Evolutionary conservation across 441 rosid genomes (phyloP).

Genomic region (Breynia disticha): DNA sequence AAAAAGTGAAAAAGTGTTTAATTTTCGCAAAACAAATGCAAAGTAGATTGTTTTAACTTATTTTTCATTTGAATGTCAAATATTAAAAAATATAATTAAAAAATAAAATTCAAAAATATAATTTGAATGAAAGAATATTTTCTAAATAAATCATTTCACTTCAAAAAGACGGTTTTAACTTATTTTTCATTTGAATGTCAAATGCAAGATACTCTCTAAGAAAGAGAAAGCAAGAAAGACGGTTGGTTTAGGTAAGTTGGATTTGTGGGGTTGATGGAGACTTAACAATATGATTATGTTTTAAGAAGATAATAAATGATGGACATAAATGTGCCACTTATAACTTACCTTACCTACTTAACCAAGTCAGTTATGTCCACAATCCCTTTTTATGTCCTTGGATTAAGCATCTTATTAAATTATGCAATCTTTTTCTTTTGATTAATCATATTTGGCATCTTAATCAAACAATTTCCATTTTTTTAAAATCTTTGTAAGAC

Average conservation of each 20-base stretch:
- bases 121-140: too few species aligned
- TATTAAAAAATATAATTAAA: too few species aligned
- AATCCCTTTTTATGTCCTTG: constrained; percentile 14
- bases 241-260: constrained; percentile 19
- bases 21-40: too few species aligned
- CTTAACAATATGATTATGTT: constrained; percentile 26
- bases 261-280: constrained; percentile 26
- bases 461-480: constrained; percentile 10
- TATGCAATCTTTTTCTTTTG: too few species aligned
- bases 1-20: too few species aligned
- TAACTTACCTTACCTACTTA: constrained; percentile 64
- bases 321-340: constrained; percentile 35
- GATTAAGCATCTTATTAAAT: constrained; percentile 29
- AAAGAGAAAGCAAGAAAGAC: constrained; percentile 6
- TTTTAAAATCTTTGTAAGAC: background rate
- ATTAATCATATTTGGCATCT: too few species aligned
- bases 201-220: constrained; percentile 6
- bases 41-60: too few species aligned
- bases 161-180: too few species aligned
- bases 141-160: too few species aligned
- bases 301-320: constrained; percentile 26
- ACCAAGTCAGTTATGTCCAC: constrained; percentile 37
- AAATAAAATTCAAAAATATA: too few species aligned
- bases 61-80: too few species aligned
- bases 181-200: too few species aligned